Evolutionary conservation across 768 basidiomycete species (phyloP), one percentile per base, ranked within the genome.

Genomic region (Dendrothele bispora): DNA sequence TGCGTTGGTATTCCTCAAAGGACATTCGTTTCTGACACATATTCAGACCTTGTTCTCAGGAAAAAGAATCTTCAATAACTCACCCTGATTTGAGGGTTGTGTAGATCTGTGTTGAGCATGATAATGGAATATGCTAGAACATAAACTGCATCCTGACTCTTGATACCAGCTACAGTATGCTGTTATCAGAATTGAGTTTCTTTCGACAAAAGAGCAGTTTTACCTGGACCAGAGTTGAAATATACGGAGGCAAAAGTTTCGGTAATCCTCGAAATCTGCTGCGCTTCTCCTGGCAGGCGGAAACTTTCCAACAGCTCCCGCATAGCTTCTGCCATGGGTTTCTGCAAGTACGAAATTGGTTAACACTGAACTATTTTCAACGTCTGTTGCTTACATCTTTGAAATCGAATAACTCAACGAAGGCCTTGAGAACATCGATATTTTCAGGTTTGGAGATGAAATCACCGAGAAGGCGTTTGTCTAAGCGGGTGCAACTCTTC

Each of bases 11-110:
- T 55, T 98, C 97, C 46, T 97, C 94, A 50, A 97, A 80, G 1
- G 91, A 77, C 97, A 99, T 99, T 4, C 92, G 80, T 86, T 97
- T 97, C 88, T 95, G 56, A 48, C n/a, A n/a, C n/a, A n/a, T n/a
- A n/a, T 27, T 15, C 8, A 50, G 27, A 46, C 11, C 50, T 57
- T n/a, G 49, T 5, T 12, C 4, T 22, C 32, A 37, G 17, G 39
- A 43, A n/a, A 21, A 38, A 34, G 38, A 41, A 45, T 26, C 22
- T 21, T 46, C 21, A 20, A 40, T 27, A 10, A 59, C 85, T 64
- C 61, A 88, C 92, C 61, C 90, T 72, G 51, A 95, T 80, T 75
- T 97, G 93, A 11, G 95, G 94, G 61, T 91, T 98, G 63, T 98
- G 95, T 26, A 84, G 82, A 69, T 99, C 97, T 7, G 97, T 99